Percentiles rank a stretch among this genome's conserved stretches.
Conservation (phyloP, 768 basidiomycete species). For the Crepidotus variabilis region DNA sequence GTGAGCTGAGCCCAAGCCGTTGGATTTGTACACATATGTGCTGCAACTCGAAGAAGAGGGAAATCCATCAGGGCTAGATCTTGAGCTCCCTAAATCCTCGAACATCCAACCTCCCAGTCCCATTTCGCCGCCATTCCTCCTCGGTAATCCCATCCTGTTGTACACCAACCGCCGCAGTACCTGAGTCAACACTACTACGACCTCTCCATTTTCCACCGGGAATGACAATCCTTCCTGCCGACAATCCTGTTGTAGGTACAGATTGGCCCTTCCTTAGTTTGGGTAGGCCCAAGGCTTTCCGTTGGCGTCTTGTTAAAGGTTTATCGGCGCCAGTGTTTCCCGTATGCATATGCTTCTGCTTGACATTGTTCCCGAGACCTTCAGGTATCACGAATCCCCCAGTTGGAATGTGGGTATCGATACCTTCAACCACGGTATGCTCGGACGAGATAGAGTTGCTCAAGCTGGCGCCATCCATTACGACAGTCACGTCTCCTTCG, state of each 20-base stretch:
- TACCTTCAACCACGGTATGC: neutral
- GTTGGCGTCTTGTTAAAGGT: constrained; percentile 61
- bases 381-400: too few relatives aligned
- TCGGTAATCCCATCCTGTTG: constrained; percentile 27
- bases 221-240: constrained; percentile 59
- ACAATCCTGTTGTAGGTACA: constrained; percentile 22
- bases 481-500: neutral
- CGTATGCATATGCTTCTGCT: constrained; percentile 16
- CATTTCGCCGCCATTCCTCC: constrained; percentile 60
- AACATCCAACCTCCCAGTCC: constrained; percentile 70
- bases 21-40: too few relatives aligned
- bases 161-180: constrained; percentile 17
- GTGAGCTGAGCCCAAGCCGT: too few relatives aligned
- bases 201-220: constrained; percentile 53
- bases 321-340: constrained; percentile 23
- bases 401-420: neutral
- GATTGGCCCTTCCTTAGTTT: constrained; percentile 36
- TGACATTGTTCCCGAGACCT: constrained; percentile 13
- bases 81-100: constrained; percentile 75
- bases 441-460: neutral
- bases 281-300: constrained; percentile 66
- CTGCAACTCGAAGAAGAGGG: too few relatives aligned
- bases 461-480: neutral
- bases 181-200: constrained; percentile 15
- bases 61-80: constrained; percentile 34